These are phyloP conservation scores for Talaromyces trachyspermus DNA, from an alignment of 495 filamentous ascomycete species.

Conservation along the genomic window DNA sequence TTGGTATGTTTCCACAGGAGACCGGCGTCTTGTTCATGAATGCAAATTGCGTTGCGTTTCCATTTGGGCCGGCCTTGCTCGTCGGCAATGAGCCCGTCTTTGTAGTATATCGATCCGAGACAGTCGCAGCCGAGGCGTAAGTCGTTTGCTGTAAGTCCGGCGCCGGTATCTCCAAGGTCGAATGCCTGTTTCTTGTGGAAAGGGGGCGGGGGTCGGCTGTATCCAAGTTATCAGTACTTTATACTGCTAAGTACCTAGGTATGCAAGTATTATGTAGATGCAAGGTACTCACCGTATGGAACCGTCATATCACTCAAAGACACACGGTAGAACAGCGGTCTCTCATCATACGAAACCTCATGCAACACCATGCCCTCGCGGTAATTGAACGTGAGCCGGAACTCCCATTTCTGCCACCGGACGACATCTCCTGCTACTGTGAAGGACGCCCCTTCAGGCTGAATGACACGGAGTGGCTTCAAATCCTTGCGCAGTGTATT, in stretches of 20 bases:
- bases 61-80: too few relatives aligned
- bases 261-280: too few relatives aligned
- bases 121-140: constrained; percentile 64
- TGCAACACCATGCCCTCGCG: constrained; percentile 48
- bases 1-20: constrained; percentile 67
- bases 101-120: too few relatives aligned
- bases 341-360: constrained; percentile 52
- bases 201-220: too few relatives aligned
- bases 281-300: constrained; percentile 30
- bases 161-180: constrained; percentile 65
- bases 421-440: constrained; percentile 19
- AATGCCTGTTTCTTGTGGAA: constrained; percentile 68
- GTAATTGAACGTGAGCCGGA: constrained; percentile 48
- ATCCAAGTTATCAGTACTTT: too few relatives aligned
- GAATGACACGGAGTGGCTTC: constrained; percentile 61
- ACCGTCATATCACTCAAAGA: constrained; percentile 62
- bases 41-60: constrained; percentile 58
- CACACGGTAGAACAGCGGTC: constrained; percentile 54
- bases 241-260: too few relatives aligned
- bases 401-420: constrained; percentile 56
- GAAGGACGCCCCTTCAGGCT: constrained; percentile 66
- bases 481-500: constrained; percentile 41
- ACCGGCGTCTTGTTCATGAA: constrained; percentile 60
- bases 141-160: constrained; percentile 63
- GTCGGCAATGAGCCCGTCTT: too few relatives aligned